Evolutionary conservation across 1,284 basidiomycete genomes (phyloP).

Genomic region (Golubevia sp.): DNA sequence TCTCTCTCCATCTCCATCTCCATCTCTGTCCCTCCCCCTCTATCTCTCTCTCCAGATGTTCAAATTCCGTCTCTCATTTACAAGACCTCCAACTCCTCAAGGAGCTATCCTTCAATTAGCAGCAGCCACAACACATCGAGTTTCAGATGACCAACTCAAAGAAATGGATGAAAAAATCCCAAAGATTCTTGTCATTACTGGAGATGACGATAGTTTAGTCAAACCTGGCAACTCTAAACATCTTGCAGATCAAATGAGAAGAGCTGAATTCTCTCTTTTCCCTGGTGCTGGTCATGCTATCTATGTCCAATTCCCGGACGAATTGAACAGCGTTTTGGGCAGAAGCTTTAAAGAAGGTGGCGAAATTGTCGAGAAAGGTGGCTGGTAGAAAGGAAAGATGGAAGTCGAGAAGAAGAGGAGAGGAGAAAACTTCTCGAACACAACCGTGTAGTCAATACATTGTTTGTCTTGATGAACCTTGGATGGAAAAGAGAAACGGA

Average conservation of each 20-base stretch:
- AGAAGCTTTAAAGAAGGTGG: background rate
- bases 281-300: slow-evolving; percentile 43
- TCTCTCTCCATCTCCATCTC: too few species aligned
- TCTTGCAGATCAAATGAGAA: slow-evolving; percentile 26
- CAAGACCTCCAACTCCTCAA: slow-evolving; percentile 23
- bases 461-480: too few species aligned
- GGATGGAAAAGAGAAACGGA: too few species aligned
- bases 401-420: too few species aligned
- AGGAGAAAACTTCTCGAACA: too few species aligned
- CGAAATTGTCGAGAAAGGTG: too few species aligned
- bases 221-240: slow-evolving; percentile 44
- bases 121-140: slow-evolving; percentile 42
- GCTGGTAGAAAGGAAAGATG: too few species aligned
- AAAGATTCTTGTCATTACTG: slow-evolving; percentile 41
- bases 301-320: slow-evolving; percentile 19
- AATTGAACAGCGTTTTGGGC: background rate
- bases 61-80: slow-evolving; percentile 45
- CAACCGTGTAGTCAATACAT: too few species aligned
- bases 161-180: slow-evolving; percentile 34
- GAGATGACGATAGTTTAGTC: slow-evolving; percentile 54
- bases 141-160: slow-evolving; percentile 26
- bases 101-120: slow-evolving; percentile 49
- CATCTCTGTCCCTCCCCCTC: background rate
- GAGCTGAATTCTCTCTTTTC: slow-evolving; percentile 32
- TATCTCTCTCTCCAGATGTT: slow-evolving; percentile 17